Conservation (phyloP, 2,329 filamentous ascomycete species). For the Dactylellina leptospora region DNA sequence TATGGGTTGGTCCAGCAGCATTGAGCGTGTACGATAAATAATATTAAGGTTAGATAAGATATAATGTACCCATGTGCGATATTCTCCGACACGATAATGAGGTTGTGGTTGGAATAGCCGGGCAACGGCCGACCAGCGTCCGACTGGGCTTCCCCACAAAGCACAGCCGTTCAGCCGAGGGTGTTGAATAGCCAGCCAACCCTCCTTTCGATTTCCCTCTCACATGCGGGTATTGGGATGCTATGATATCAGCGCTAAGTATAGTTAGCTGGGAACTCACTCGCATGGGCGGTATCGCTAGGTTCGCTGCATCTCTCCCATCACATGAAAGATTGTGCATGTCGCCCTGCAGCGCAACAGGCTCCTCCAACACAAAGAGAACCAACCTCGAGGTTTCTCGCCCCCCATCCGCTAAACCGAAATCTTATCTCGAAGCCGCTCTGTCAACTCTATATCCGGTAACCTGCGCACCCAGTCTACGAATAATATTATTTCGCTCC, state of each 20-base stretch:
- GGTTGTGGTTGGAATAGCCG: slow-evolving; percentile 6
- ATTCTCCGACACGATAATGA: slow-evolving; percentile 48
- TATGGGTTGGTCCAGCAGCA: no score
- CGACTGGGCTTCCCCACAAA: slow-evolving; percentile 15
- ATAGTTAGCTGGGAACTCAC: not conserved
- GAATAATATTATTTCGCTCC: slow-evolving; percentile 1
- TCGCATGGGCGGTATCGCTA: not conserved
- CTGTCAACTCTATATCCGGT: slow-evolving; percentile 31
- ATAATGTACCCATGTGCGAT: slow-evolving; percentile 6
- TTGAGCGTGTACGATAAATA: not conserved
- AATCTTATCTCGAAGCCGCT: slow-evolving; percentile 47
- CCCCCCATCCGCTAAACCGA: slow-evolving; percentile 52
- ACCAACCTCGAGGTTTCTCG: not conserved
- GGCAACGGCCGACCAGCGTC: slow-evolving; percentile 44
- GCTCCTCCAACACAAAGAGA: slow-evolving; percentile 15
- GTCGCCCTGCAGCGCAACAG: not conserved
- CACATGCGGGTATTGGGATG: not conserved
- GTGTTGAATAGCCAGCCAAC: not conserved
- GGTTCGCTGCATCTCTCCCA: no score
- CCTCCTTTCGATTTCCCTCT: slow-evolving; percentile 2
- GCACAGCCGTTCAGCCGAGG: slow-evolving; percentile 52
- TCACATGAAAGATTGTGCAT: slow-evolving; percentile 39
- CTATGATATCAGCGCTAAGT: not conserved
- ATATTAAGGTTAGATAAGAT: not conserved
- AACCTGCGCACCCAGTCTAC: slow-evolving; percentile 36